A percentile compares a stretch with the other conserved stretches of the same genome.
These are phyloP conservation scores for Aureobasidium uvarum DNA, from an alignment of 2,329 filamentous ascomycete species.

Conservation along the genomic window DNA sequence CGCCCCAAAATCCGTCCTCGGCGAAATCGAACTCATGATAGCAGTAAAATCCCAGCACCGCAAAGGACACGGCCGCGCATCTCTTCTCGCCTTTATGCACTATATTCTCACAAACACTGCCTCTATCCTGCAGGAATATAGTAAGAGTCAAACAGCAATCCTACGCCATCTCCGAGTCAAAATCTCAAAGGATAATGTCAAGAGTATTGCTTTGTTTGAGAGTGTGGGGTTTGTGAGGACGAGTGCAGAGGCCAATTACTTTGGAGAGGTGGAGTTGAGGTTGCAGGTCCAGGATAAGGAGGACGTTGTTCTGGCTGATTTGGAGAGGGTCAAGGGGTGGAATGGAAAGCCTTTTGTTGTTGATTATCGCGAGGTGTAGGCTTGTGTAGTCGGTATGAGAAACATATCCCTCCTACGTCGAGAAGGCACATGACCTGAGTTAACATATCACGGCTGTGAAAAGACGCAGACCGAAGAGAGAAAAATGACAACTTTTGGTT, in stretches of 20 bases:
- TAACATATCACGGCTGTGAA: neutral
- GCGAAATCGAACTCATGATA: slow-evolving; percentile 87
- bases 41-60: slow-evolving; percentile 59
- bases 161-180: slow-evolving; percentile 58
- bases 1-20: slow-evolving; percentile 45
- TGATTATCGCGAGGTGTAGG: slow-evolving; percentile 2
- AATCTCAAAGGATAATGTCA: slow-evolving; percentile 57
- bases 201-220: slow-evolving; percentile 61
- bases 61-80: slow-evolving; percentile 63
- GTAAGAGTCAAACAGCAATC: slow-evolving; percentile 10
- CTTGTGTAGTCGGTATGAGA: neutral
- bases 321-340: slow-evolving; percentile 16
- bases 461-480: neutral
- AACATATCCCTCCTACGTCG: neutral
- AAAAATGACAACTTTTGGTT: slow-evolving; percentile 20
- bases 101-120: slow-evolving; percentile 61
- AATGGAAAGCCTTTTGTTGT: neutral
- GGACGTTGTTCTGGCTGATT: neutral
- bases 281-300: slow-evolving; percentile 30
- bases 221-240: slow-evolving; percentile 57
- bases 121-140: slow-evolving; percentile 59
- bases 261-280: slow-evolving; percentile 65
- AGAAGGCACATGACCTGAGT: too few species aligned
- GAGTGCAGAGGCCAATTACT: slow-evolving; percentile 58
- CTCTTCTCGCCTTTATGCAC: slow-evolving; percentile 65